Evolutionary conservation across 169 alveolate species (phyloP).

Genomic region (Cryptosporidium felis): DNA sequence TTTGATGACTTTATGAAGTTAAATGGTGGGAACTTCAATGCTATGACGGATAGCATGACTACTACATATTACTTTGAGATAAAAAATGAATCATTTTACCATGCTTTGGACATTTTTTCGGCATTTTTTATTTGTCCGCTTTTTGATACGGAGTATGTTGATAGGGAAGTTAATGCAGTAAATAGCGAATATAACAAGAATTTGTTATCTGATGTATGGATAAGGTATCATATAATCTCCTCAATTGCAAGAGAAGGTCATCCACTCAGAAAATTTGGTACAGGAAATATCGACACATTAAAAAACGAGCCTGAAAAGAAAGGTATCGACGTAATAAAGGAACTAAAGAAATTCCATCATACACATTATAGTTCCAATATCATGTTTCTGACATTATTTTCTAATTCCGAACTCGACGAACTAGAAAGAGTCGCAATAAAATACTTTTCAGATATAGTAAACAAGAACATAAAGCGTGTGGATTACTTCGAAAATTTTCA

Average conservation of each 20-base stretch:
- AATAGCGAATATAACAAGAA: slow-evolving; percentile 85
- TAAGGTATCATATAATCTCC: slow-evolving; percentile 39
- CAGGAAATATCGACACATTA: slow-evolving; percentile 74
- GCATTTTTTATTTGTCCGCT: slow-evolving; percentile 81
- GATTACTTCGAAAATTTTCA: slow-evolving; percentile 23
- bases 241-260: slow-evolving; percentile 43
- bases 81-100: slow-evolving; percentile 74
- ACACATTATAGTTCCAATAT: slow-evolving; percentile 69
- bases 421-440: slow-evolving; percentile 19
- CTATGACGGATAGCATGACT: slow-evolving; percentile 78
- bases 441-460: slow-evolving; percentile 33
- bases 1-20: slow-evolving; percentile 73
- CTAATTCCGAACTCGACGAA: slow-evolving; percentile 11
- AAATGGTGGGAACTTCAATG: slow-evolving; percentile 83
- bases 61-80: slow-evolving; percentile 85
- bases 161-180: slow-evolving; percentile 84
- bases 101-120: slow-evolving; percentile 79
- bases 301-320: slow-evolving; percentile 67
- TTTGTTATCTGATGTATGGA: slow-evolving; percentile 44
- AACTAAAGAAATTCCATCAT: slow-evolving; percentile 69
- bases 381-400: slow-evolving; percentile 66
- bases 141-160: slow-evolving; percentile 78
- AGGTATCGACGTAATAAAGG: slow-evolving; percentile 72
- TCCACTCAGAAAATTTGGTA: slow-evolving; percentile 72
- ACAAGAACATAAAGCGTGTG: not conserved